phyloP scores from a whole-genome alignment of 2,329 filamentous ascomycete species.

The Penicillium sp. region DNA sequence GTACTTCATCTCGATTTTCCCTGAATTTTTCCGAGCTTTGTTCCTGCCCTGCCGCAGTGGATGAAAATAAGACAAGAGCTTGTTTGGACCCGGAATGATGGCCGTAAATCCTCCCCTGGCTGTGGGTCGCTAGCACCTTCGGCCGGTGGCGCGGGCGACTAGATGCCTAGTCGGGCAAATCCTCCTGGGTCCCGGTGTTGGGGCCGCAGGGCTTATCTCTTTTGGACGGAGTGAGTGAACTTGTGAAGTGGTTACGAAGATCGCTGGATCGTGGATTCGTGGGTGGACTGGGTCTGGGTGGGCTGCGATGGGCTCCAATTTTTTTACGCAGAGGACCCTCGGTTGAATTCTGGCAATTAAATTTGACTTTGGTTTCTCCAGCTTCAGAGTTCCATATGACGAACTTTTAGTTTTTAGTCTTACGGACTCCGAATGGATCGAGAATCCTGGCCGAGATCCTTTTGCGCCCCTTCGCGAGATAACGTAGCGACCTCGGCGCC shows the following conservation, averaged over 20 bases:
- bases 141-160: constrained; percentile 27
- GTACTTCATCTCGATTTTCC: neutral
- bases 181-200: constrained; percentile 22
- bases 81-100: constrained; percentile 15
- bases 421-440: constrained; percentile 8
- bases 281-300: constrained; percentile 15
- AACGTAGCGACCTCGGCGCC: neutral
- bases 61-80: constrained; percentile 9
- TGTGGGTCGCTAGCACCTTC: constrained; percentile 20
- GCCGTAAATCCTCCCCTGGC: constrained; percentile 17
- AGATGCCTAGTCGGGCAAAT: constrained; percentile 28
- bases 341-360: constrained; percentile 10
- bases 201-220: constrained; percentile 30
- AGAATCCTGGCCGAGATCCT: constrained; percentile 19
- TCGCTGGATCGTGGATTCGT: constrained; percentile 23
- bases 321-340: constrained; percentile 20
- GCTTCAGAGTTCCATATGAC: neutral
- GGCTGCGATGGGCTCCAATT: constrained; percentile 16
- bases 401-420: neutral
- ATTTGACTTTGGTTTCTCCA: constrained; percentile 1
- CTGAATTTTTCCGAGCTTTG: neutral
- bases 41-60: neutral
- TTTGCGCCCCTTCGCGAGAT: neutral
- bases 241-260: constrained; percentile 11
- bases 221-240: constrained; percentile 8